Percentiles rank a stretch among this genome's conserved stretches.
phyloP scores from a whole-genome alignment of 225 moss, liverwort and hornwort species.

The Thuidium tamariscinum region DNA sequence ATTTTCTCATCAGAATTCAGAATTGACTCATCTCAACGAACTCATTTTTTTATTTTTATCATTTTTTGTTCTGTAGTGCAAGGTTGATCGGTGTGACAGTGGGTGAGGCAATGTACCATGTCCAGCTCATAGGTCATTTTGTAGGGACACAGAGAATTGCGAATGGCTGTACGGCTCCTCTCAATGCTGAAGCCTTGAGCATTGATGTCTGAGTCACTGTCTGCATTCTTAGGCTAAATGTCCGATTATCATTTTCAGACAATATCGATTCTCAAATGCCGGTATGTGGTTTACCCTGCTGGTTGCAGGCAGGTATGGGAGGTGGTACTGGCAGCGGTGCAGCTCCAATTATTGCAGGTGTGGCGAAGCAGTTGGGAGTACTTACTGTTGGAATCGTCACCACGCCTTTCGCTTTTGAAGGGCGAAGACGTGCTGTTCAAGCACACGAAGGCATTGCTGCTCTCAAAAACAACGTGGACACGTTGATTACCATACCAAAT shows the following conservation, averaged over 20 bases:
- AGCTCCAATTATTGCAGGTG: constrained; percentile 84
- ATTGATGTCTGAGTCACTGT: background rate
- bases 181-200: background rate
- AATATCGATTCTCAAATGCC: background rate
- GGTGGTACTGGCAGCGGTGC: constrained; percentile 95
- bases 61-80: background rate
- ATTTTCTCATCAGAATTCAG: background rate
- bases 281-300: background rate
- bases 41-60: background rate
- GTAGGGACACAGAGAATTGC: background rate
- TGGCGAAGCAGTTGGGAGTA: constrained; percentile 77
- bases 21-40: background rate
- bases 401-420: constrained; percentile 95
- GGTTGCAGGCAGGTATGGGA: constrained; percentile 85
- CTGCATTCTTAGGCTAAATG: constrained; percentile 30
- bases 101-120: background rate
- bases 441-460: constrained; percentile 91
- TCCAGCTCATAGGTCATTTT: background rate
- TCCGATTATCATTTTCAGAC: background rate
- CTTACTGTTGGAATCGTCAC: constrained; percentile 95
- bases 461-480: constrained; percentile 82
- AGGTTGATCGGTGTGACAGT: background rate
- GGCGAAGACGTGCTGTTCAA: constrained; percentile 84
- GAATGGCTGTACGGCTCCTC: background rate
- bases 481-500: constrained; percentile 82